Evolutionary conservation across 257 asterid species (phyloP).

Genomic region (Sherardia arvensis): DNA sequence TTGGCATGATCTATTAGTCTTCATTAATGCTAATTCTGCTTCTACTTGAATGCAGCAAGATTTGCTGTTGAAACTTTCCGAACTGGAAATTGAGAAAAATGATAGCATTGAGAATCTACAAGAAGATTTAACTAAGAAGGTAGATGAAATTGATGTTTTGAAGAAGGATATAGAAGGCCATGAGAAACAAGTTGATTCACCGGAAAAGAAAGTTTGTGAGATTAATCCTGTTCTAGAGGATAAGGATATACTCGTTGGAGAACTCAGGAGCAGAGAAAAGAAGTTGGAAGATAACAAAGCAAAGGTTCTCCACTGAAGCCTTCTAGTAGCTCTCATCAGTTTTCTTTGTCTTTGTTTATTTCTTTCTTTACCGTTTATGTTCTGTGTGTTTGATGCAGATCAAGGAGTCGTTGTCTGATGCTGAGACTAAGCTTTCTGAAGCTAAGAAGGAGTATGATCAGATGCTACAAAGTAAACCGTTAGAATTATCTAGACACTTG

Average conservation of each 20-base stretch:
- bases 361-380: slow-evolving; percentile 13
- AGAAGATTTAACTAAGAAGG: slow-evolving; percentile 50
- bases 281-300: slow-evolving; percentile 59
- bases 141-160: slow-evolving; percentile 46
- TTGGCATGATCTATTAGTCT: slow-evolving; percentile 16
- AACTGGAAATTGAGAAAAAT: slow-evolving; percentile 54
- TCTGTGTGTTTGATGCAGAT: slow-evolving; percentile 34
- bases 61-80: slow-evolving; percentile 44
- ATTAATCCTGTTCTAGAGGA: slow-evolving; percentile 49
- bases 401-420: slow-evolving; percentile 47
- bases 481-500: slow-evolving; percentile 85
- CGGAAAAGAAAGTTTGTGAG: slow-evolving; percentile 51
- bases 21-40: slow-evolving; percentile 10
- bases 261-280: slow-evolving; percentile 48
- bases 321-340: slow-evolving; percentile 10
- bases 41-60: slow-evolving; percentile 62
- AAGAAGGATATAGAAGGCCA: slow-evolving; percentile 47
- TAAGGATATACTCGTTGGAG: slow-evolving; percentile 51
- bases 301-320: slow-evolving; percentile 39
- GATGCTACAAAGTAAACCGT: slow-evolving; percentile 82
- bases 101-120: slow-evolving; percentile 47
- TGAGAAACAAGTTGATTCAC: slow-evolving; percentile 39
- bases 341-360: slow-evolving; percentile 14
- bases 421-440: slow-evolving; percentile 70
- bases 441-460: slow-evolving; percentile 78